Evolutionary conservation across 208 protist genomes (phyloP).

Genomic region (Leishmania tarentolae): DNA sequence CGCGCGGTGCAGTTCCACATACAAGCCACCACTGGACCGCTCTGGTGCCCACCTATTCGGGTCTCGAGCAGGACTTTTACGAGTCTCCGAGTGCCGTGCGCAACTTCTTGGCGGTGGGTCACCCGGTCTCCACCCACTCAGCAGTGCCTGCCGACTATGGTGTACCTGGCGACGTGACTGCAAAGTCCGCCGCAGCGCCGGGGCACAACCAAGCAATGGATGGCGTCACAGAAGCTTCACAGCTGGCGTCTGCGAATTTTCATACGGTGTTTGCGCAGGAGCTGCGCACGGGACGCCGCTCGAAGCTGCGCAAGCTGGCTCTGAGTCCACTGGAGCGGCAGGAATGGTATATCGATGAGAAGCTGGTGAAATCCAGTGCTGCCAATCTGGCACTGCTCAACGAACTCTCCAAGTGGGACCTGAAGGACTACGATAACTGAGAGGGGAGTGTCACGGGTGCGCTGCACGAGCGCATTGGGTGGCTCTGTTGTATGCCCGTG

Average conservation of each 20-base stretch:
- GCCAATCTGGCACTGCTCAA: conserved; percentile 85
- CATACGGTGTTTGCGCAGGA: conserved; percentile 62
- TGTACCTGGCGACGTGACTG: background rate
- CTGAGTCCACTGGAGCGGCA: conserved; percentile 62
- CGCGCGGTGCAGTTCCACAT: conserved; percentile 35
- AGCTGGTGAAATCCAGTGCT: conserved; percentile 68
- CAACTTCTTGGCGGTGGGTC: conserved; percentile 75
- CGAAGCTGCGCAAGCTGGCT: conserved; percentile 71
- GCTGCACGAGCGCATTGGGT: conserved; percentile 1
- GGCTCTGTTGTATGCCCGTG: background rate
- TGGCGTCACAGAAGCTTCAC: conserved; percentile 11
- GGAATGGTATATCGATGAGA: conserved; percentile 90
- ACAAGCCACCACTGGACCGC: conserved; percentile 77
- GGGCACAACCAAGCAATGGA: background rate
- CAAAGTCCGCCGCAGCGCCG: background rate
- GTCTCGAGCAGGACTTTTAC: conserved; percentile 77
- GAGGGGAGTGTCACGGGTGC: background rate
- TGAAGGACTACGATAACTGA: conserved; percentile 75
- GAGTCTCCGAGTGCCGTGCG: conserved; percentile 12
- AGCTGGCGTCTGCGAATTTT: conserved; percentile 35
- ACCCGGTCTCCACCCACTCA: conserved; percentile 4
- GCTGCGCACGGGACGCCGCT: conserved; percentile 50
- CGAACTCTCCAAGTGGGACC: conserved; percentile 68
- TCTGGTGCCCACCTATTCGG: conserved; percentile 69
- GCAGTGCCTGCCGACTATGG: background rate